A percentile compares a stretch with the other conserved stretches of the same genome.
These are phyloP conservation scores for Zygotorulaspora danielsina DNA, from an alignment of 805 yeast species.

Conservation along the genomic window DNA sequence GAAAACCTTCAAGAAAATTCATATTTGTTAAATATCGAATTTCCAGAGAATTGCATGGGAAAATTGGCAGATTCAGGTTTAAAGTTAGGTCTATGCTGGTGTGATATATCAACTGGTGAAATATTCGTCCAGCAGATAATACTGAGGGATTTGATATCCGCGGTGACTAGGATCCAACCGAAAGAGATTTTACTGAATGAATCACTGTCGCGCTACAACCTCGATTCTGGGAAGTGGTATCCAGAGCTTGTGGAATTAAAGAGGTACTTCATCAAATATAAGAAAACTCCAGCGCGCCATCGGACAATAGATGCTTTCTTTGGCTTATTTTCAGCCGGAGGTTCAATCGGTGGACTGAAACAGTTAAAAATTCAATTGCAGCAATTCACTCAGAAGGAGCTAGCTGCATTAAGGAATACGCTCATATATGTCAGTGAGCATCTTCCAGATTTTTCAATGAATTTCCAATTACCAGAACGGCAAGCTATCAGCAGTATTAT, in stretches of 20 bases:
- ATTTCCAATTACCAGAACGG: constrained; percentile 63
- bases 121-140: constrained; percentile 64
- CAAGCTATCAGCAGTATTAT: constrained; percentile 50
- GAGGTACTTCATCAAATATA: constrained; percentile 55
- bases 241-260: constrained; percentile 55
- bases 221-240: constrained; percentile 50
- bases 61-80: constrained; percentile 36
- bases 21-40: constrained; percentile 59
- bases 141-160: constrained; percentile 58
- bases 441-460: constrained; percentile 61
- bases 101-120: constrained; percentile 81
- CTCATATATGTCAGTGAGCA: constrained; percentile 68
- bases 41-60: constrained; percentile 48
- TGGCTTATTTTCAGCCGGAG: constrained; percentile 36
- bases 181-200: constrained; percentile 66
- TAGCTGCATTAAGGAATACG: constrained; percentile 57
- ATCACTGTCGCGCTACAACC: constrained; percentile 38
- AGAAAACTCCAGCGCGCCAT: constrained; percentile 40
- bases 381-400: constrained; percentile 44
- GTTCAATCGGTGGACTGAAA: constrained; percentile 21
- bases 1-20: constrained; percentile 69
- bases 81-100: constrained; percentile 77
- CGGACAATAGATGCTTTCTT: constrained; percentile 38
- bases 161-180: constrained; percentile 74
- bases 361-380: constrained; percentile 28